Conservation (phyloP, 2,329 filamentous ascomycete species). For the Cercospora sp. region DNA sequence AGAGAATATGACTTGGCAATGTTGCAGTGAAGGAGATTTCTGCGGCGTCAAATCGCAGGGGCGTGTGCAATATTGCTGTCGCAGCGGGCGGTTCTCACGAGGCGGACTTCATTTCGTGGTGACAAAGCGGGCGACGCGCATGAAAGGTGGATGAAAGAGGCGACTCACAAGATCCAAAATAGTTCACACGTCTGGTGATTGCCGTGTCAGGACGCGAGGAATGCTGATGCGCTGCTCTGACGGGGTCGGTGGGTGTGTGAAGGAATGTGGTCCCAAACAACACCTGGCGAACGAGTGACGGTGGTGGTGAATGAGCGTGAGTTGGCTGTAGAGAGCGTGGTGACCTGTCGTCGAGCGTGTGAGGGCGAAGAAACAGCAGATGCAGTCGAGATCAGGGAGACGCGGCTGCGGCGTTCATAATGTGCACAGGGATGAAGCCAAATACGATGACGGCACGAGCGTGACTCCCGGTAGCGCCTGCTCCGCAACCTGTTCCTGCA, state of each 20-base stretch:
- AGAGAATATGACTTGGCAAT: neutral
- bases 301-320: neutral
- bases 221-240: conserved; percentile 13
- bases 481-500: neutral
- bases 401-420: neutral
- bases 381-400: neutral
- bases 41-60: neutral
- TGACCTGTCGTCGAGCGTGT: neutral
- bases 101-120: neutral
- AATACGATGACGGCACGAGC: conserved; percentile 5
- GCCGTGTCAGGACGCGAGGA: conserved; percentile 13
- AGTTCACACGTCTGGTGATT: conserved; percentile 16
- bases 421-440: neutral
- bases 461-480: conserved; percentile 5
- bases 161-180: conserved; percentile 18
- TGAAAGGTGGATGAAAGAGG: neutral
- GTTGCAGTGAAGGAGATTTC: neutral
- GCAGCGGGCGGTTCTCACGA: neutral
- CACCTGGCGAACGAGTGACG: neutral
- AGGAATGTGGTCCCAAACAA: conserved; percentile 19
- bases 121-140: neutral
- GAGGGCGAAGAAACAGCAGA: neutral
- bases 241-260: neutral
- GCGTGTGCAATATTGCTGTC: neutral
- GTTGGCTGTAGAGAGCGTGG: conserved; percentile 8